phyloP scores from a whole-genome alignment of 495 filamentous ascomycete genomes.

The Hypoxylon crocopeplum region DNA sequence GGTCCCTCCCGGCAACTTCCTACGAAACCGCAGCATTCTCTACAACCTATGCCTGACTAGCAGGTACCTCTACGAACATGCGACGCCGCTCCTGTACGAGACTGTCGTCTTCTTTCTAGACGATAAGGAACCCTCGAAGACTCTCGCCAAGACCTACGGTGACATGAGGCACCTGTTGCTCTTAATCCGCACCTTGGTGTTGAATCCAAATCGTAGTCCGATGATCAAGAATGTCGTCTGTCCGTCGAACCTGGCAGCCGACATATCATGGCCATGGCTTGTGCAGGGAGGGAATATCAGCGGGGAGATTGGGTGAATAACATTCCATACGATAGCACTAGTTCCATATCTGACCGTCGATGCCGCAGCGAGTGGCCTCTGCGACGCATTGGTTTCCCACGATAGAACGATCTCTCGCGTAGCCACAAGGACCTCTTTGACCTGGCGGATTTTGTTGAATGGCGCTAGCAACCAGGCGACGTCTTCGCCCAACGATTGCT shows the following conservation, averaged over 20 bases:
- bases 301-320: too few relatives aligned
- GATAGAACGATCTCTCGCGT: too few relatives aligned
- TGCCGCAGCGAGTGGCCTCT: too few relatives aligned
- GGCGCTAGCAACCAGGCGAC: too few relatives aligned
- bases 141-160: neutral
- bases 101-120: conserved; percentile 12
- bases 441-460: too few relatives aligned
- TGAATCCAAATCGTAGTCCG: neutral
- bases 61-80: neutral
- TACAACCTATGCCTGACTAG: conserved; percentile 11
- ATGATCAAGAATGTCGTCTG: conserved; percentile 21
- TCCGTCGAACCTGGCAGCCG: neutral
- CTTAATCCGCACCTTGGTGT: conserved; percentile 17
- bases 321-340: too few relatives aligned
- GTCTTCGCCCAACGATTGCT: too few relatives aligned
- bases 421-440: too few relatives aligned
- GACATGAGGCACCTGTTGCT: neutral
- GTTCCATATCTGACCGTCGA: too few relatives aligned
- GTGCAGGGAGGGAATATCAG: too few relatives aligned
- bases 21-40: conserved; percentile 2
- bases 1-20: neutral
- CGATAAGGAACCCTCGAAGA: neutral
- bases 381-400: too few relatives aligned
- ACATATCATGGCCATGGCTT: neutral
- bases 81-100: conserved; percentile 16